Base-by-base conservation (phyloP, 345 rosid genomes). In the Cardiospermum halicacabum region DNA sequence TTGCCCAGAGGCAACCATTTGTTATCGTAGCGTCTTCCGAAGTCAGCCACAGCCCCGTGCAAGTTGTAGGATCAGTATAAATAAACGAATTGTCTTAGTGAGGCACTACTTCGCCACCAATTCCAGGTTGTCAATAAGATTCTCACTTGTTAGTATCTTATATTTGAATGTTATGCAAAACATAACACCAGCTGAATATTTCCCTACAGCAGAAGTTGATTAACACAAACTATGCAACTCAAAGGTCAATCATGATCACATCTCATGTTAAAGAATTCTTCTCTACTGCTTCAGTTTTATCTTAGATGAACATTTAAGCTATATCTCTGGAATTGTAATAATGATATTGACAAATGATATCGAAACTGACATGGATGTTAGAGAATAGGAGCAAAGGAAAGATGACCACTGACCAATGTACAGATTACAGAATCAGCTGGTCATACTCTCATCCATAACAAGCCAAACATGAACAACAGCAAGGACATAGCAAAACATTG, bases 1-100 rank as follows among this genome's bases (percentile, higher is more conserved):
- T 89, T 61, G 96, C 97, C 99, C 97, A 94, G 39, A 94, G 87
- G 83, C 97, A 94, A 65, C 99, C 95, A 57, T 94, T 91, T 61
- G 70, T 51, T 31, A 69, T 65, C 59, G 91, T 94, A 45, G 99
- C 87, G 79, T 91, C 97, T 80, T 91, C 99, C 56, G 91, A 80
- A 61, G 99, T 97, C 62, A 89, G 70, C 97, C 99, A 94, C 68
- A 91, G 87, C 68, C 99, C 99, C 0, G 86, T 87, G 77, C 99
- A 94, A 69, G 87, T 88, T 55, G 80, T 62, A 65, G 97, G 97
- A 65, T 91, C 95, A 5, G 99, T 91, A 72, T 84, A 81, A 25
- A 94, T 82, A 67, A 91, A 94, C 5, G 99, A 87, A 37, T 87
- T 91, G 65, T 94, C 97, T 78, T 94, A 96, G 77, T 91, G 96